Base-by-base conservation (phyloP, 1,284 basidiomycete species). In the Pseudozyma sp. region DNA sequence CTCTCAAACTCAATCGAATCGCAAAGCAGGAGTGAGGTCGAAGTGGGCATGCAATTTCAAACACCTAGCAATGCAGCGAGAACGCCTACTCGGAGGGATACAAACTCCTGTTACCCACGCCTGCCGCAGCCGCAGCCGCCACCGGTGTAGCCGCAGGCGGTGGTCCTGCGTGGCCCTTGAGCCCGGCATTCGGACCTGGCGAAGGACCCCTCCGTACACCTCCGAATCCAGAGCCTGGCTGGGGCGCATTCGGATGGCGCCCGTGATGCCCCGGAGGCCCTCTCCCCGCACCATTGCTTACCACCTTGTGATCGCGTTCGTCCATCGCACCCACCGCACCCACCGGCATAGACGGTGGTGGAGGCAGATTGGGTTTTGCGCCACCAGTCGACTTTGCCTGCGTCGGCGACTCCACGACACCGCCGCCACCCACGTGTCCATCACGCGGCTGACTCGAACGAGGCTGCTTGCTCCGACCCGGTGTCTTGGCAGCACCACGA, bases 81-180 rank as follows among this genome's bases (percentile, higher is more conserved):
- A 40, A 34, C 33, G n/a, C n/a, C 49, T 59, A 48, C 14, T 46
- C 40, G 1, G 65, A 54, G 16, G 64, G 70, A 43, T 73, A 68
- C 33, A 73, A 42, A 7, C 59, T 54, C 7, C 60, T 42, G 19
- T 73, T 68, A 1, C 46, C 57, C 17, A 52, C 65, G 2, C 70
- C 70, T 7, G 52, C 42, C 2, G 65, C 56, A 2, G 65, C 61
- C 1, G 65, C 65, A 5, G 55, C 47, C 14, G 70, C 52, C 16
- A 73, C 65, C 0, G 70, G 70, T 7, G 65, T 73, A 11, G 70
- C 64, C 37, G 64, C 47, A 29, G 55, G 24, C 24, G 24, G 55
- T 7, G 56, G 42, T 19, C 39, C 51, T 5, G 39, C 5, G n/a
- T 13, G 40, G 2, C 10, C 16, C 43, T 44, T 19, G 8, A 44